These are phyloP conservation scores for Astrothelium macrocarpum DNA, from an alignment of 495 filamentous ascomycete genomes.

Conservation along the genomic window DNA sequence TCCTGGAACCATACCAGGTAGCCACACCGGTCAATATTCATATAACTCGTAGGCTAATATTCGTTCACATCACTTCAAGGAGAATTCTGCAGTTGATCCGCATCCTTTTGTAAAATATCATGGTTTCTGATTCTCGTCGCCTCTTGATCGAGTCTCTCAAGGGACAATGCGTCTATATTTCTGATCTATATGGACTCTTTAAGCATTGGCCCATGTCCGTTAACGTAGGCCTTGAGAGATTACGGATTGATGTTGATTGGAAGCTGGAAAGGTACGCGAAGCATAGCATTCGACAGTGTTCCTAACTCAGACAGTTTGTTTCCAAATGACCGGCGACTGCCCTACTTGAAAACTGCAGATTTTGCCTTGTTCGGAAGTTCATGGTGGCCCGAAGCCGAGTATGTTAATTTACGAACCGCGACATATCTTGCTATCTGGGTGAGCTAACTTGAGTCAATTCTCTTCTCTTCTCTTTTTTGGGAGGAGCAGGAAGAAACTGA, in stretches of 20 bases:
- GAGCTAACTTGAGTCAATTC: not conserved
- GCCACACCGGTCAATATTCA: too few relatives aligned
- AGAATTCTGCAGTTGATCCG: not conserved
- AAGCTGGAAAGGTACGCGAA: slow-evolving; percentile 3
- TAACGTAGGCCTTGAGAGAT: slow-evolving; percentile 1
- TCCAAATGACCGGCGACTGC: not conserved
- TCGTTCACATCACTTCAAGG: too few relatives aligned
- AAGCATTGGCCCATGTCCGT: slow-evolving; percentile 12
- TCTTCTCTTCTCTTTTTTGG: too few relatives aligned
- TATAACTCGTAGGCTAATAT: too few relatives aligned
- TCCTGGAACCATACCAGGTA: too few relatives aligned
- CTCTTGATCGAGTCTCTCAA: slow-evolving; percentile 5
- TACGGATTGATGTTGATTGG: slow-evolving; percentile 7
- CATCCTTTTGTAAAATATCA: not conserved
- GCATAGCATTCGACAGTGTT: not conserved
- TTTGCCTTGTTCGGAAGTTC: slow-evolving; percentile 16
- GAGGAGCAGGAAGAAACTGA: not conserved
- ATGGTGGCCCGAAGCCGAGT: slow-evolving; percentile 27
- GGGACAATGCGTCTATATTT: slow-evolving; percentile 10
- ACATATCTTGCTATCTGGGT: slow-evolving; percentile 27
- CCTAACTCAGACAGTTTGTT: not conserved
- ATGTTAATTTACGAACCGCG: slow-evolving; percentile 9
- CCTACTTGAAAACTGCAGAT: slow-evolving; percentile 15
- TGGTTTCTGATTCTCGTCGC: not conserved
- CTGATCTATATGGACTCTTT: slow-evolving; percentile 9